phyloP scores from a whole-genome alignment of 768 basidiomycete genomes.

The Pleurotus salmoneostramineus region DNA sequence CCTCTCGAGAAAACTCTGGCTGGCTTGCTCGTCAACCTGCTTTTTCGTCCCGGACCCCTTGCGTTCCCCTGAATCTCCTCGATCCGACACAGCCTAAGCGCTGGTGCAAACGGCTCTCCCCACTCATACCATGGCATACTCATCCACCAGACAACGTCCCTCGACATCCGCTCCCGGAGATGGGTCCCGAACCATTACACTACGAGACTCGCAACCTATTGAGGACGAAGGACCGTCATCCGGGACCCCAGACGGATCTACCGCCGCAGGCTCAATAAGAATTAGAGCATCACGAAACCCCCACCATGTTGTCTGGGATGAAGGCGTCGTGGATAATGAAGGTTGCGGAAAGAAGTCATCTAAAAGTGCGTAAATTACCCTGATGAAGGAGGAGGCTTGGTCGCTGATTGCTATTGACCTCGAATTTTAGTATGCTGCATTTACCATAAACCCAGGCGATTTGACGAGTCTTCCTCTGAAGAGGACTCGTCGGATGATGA shows the following conservation, averaged over 20 bases:
- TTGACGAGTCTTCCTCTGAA: constrained; percentile 79
- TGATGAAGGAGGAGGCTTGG: not conserved
- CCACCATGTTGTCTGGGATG: constrained; percentile 76
- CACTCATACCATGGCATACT: not conserved
- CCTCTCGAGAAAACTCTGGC: too few relatives aligned
- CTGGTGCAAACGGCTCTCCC: too few relatives aligned
- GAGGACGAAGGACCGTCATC: constrained; percentile 19
- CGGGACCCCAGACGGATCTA: constrained; percentile 12
- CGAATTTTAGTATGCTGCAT: constrained; percentile 86
- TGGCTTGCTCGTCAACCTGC: too few relatives aligned
- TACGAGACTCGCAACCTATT: constrained; percentile 29
- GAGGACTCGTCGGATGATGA: constrained; percentile 31
- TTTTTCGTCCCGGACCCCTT: too few relatives aligned
- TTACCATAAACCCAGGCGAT: constrained; percentile 76
- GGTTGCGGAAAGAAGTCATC: constrained; percentile 86
- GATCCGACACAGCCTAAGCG: too few relatives aligned
- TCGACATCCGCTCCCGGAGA: constrained; percentile 41
- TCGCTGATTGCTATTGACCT: not conserved
- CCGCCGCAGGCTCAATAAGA: constrained; percentile 47
- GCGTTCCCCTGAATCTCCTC: too few relatives aligned
- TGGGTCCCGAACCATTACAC: constrained; percentile 52
- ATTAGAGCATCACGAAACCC: constrained; percentile 48
- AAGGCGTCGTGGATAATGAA: constrained; percentile 90
- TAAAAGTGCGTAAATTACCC: constrained; percentile 63
- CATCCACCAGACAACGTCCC: constrained; percentile 22